These are phyloP conservation scores for Phytophthora rubi DNA, from an alignment of 352 stramenopile species.

Conservation along the genomic window DNA sequence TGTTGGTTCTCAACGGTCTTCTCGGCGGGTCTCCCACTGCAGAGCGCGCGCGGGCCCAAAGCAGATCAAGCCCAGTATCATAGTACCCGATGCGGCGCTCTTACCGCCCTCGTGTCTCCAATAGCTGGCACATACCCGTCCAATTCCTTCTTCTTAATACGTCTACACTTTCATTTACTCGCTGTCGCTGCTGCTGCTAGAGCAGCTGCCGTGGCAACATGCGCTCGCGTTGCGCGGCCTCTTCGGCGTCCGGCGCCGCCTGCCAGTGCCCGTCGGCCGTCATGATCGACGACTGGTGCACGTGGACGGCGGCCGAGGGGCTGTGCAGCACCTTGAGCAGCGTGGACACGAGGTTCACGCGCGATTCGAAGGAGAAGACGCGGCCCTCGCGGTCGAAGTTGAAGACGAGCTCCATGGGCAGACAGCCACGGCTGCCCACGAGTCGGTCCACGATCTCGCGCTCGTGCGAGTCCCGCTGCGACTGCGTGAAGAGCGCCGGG, in stretches of 20 bases:
- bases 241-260: conserved; percentile 24
- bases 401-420: conserved; percentile 59
- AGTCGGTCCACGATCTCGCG: conserved; percentile 33
- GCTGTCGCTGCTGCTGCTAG: background rate
- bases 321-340: conserved; percentile 46
- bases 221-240: conserved; percentile 12
- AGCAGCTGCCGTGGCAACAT: conserved; percentile 35
- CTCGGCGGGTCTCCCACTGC: conserved; percentile 62
- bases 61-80: conserved; percentile 66
- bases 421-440: conserved; percentile 33
- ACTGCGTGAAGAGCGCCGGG: conserved; percentile 45
- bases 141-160: background rate
- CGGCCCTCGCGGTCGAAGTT: conserved; percentile 78
- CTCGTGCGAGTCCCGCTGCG: conserved; percentile 25
- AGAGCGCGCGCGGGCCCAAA: conserved; percentile 58
- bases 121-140: conserved; percentile 63
- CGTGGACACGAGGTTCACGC: conserved; percentile 52
- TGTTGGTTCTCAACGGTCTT: conserved; percentile 83
- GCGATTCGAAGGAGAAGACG: conserved; percentile 81
- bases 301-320: conserved; percentile 41
- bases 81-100: conserved; percentile 77
- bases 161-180: conserved; percentile 1
- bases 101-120: conserved; percentile 83
- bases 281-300: conserved; percentile 41
- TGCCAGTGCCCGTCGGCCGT: conserved; percentile 52